phyloP scores from a whole-genome alignment of 2,329 filamentous ascomycete species.

The Rachicladosporium sp. region DNA sequence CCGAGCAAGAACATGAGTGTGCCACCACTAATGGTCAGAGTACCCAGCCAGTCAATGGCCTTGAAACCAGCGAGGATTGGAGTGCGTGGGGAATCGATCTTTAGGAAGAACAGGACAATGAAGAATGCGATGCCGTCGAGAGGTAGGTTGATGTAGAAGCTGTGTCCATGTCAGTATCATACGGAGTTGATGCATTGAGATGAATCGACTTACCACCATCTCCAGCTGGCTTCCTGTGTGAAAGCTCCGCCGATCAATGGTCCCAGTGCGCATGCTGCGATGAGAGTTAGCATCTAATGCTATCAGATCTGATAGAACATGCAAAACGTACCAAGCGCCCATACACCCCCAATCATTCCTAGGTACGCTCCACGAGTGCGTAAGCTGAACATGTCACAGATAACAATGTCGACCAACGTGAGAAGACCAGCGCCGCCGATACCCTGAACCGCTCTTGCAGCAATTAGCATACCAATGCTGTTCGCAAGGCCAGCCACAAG shows the following conservation, averaged over 20 bases:
- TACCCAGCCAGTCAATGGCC: constrained; percentile 7
- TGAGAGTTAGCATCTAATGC: constrained; percentile 11
- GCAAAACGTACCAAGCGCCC: constrained; percentile 31
- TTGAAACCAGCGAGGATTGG: constrained; percentile 16
- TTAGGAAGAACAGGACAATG: constrained; percentile 5
- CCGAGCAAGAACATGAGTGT: constrained; percentile 1
- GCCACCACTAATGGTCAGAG: background rate
- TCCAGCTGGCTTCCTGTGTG: background rate
- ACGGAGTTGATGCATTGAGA: too few species aligned
- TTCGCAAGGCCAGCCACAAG: constrained; percentile 9
- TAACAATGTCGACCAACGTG: constrained; percentile 35
- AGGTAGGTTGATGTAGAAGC: constrained; percentile 4
- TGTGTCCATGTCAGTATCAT: too few species aligned
- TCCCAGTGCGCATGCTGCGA: background rate
- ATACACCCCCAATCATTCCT: constrained; percentile 26
- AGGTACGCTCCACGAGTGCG: constrained; percentile 35
- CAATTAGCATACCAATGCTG: constrained; percentile 31
- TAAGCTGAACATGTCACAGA: constrained; percentile 39
- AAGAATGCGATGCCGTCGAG: constrained; percentile 3
- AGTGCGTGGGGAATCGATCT: constrained; percentile 14
- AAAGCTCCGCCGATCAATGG: background rate
- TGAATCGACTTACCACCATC: background rate
- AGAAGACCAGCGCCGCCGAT: constrained; percentile 36
- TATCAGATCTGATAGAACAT: constrained; percentile 28
- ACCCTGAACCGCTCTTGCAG: constrained; percentile 43